Evolutionary conservation across 2,329 filamentous ascomycete genomes (phyloP).

Genomic region (Neofusicoccum parvum): DNA sequence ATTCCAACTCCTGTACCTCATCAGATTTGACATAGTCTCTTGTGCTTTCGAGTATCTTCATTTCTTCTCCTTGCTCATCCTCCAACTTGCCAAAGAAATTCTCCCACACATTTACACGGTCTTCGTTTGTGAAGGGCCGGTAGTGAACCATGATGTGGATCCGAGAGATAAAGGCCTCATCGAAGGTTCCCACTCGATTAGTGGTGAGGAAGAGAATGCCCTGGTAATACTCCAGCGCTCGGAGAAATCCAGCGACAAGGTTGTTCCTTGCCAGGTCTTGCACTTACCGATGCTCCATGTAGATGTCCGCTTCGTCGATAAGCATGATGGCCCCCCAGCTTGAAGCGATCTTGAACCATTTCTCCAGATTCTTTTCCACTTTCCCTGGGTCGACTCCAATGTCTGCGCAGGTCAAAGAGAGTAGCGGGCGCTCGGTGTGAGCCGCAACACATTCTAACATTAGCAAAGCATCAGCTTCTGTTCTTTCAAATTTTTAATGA

Average conservation of each 20-base stretch:
- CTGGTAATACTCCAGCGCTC: slow-evolving; percentile 12
- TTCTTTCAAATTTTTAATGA: too few relatives aligned
- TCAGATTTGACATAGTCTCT: background rate
- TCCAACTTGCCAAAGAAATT: slow-evolving; percentile 30
- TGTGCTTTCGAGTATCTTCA: background rate
- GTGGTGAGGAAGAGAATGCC: slow-evolving; percentile 36
- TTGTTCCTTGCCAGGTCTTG: slow-evolving; percentile 36
- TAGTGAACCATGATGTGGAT: slow-evolving; percentile 28
- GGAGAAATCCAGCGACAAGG: slow-evolving; percentile 38
- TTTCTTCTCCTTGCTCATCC: slow-evolving; percentile 22
- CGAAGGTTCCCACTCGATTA: slow-evolving; percentile 27
- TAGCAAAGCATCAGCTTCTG: too few relatives aligned
- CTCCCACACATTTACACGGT: slow-evolving; percentile 30
- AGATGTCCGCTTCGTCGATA: slow-evolving; percentile 41
- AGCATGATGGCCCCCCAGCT: slow-evolving; percentile 33
- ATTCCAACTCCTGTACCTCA: slow-evolving; percentile 26
- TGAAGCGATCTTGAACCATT: slow-evolving; percentile 27
- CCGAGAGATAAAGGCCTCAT: slow-evolving; percentile 28
- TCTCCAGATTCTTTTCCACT: slow-evolving; percentile 18
- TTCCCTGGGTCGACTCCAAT: slow-evolving; percentile 25
- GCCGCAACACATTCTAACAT: slow-evolving; percentile 39
- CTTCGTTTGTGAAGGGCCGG: slow-evolving; percentile 24
- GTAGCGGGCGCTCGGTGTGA: slow-evolving; percentile 34
- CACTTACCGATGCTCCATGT: slow-evolving; percentile 36
- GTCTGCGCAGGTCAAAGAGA: slow-evolving; percentile 35